Evolutionary conservation across 208 protist species (phyloP), one percentile per base, ranked within the genome.

Genomic region (Naegleria gruberi): DNA sequence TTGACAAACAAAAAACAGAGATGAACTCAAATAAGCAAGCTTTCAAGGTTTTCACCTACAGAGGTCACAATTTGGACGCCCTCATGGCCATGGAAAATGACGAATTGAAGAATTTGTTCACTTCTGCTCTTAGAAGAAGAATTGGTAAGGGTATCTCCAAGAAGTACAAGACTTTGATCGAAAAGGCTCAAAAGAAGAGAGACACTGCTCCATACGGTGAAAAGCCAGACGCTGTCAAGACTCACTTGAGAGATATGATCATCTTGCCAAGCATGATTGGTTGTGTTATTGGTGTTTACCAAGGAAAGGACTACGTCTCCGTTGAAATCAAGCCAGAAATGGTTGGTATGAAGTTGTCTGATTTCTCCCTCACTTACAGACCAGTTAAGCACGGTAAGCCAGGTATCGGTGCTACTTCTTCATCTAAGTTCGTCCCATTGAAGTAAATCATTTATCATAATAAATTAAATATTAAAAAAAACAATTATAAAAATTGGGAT

Each of bases 281-380:
- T 88, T 98, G 95, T 77, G 92, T 99, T 41, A 96, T 99, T 90
- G 99, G 97, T 93, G 97, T 99, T 88, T 99, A 99, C 97, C 99
- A 99, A 95, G 99, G 99, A 82, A 99, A 99, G 94, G 92, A 94
- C 90, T 99, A 99, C 96, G 98, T 97, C 93, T 92, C 96, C 37
- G 98, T 99, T 91, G 99, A 99, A 95, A 97, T 99, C 94, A 99
- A 99, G 95, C 96, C 98, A 91, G 98, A 99, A 94, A 99, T 99
- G 99, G 97, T 99, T 91, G 99, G 99, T 89, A 97, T 99, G 94
- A 99, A 99, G 95, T 94, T 99, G n/a, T 98, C 97, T 91, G 99
- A 99, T 96, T 99, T 99, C 96, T 98, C 99, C 86, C 94, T 99
- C 87, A 96, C 98, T 82, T 99, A 99, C 97, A 99, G 99, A 94